Conservation (phyloP, 2,329 filamentous ascomycete species). For the Chrysosporium queenslandicum region DNA sequence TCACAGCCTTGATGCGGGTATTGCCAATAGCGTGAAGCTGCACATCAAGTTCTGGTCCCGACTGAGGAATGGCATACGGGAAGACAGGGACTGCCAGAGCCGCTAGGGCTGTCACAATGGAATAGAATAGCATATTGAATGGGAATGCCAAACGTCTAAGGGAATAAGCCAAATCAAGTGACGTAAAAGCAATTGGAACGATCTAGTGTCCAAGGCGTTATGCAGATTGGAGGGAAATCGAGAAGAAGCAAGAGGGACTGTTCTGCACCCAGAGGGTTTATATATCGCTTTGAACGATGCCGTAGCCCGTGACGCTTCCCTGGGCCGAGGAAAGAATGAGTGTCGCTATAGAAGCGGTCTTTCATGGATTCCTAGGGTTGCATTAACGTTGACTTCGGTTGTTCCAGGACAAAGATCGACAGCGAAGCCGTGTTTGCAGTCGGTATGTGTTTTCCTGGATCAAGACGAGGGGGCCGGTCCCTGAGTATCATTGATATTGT, state of each 20-base stretch:
- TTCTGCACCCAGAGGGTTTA: background rate
- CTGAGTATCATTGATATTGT: background rate
- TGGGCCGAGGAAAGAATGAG: no score
- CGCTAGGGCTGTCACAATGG: constrained; percentile 8
- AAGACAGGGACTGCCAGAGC: background rate
- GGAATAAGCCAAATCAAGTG: background rate
- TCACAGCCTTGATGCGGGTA: constrained; percentile 29
- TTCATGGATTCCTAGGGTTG: background rate
- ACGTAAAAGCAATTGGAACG: background rate
- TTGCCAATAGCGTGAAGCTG: constrained; percentile 25
- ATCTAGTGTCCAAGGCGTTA: no score
- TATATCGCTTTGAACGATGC: background rate
- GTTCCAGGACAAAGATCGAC: background rate
- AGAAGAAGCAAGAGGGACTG: background rate
- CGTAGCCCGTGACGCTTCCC: background rate
- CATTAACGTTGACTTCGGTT: background rate
- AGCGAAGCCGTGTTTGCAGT: background rate
- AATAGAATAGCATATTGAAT: background rate
- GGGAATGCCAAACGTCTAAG: constrained; percentile 9
- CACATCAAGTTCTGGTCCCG: constrained; percentile 24
- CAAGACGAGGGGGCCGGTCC: background rate
- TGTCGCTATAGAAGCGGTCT: background rate
- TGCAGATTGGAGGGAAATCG: no score
- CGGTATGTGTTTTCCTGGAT: background rate
- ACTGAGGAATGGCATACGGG: background rate